phyloP scores from a whole-genome alignment of 2,329 filamentous ascomycete species.

The Drechslera avenae region DNA sequence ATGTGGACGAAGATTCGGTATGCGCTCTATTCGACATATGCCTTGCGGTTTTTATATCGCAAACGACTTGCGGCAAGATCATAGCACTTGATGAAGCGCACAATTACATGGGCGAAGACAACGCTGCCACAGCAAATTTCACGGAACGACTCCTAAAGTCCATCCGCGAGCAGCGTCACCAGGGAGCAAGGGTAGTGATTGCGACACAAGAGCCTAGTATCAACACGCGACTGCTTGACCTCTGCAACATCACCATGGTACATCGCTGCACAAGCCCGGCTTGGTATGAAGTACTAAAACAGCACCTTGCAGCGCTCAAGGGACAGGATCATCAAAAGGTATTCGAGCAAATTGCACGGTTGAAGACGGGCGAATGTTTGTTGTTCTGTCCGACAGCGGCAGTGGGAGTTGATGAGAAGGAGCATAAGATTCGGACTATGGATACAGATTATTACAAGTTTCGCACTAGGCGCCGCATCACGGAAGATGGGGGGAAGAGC shows the following conservation, averaged over 20 bases:
- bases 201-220: slow-evolving; percentile 78
- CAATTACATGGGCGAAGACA: slow-evolving; percentile 69
- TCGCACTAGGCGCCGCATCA: not conserved
- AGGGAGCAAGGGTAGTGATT: slow-evolving; percentile 68
- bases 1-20: slow-evolving; percentile 68
- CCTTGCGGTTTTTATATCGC: slow-evolving; percentile 64
- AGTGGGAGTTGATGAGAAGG: not conserved
- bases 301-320: slow-evolving; percentile 53
- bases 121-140: slow-evolving; percentile 46
- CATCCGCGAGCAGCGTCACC: slow-evolving; percentile 72
- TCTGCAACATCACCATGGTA: slow-evolving; percentile 71
- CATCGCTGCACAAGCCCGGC: slow-evolving; percentile 71
- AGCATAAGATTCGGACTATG: not conserved
- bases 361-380: not conserved
- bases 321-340: not conserved
- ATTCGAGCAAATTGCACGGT: not conserved
- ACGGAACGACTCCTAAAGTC: slow-evolving; percentile 66
- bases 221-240: slow-evolving; percentile 67
- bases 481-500: not conserved
- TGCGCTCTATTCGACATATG: slow-evolving; percentile 75
- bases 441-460: not conserved
- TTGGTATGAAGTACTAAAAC: slow-evolving; percentile 59
- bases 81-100: slow-evolving; percentile 77
- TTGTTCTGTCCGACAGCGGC: not conserved
- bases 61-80: slow-evolving; percentile 54